Base-by-base conservation (phyloP, 805 yeast species). In the Ogataea ganodermae region DNA sequence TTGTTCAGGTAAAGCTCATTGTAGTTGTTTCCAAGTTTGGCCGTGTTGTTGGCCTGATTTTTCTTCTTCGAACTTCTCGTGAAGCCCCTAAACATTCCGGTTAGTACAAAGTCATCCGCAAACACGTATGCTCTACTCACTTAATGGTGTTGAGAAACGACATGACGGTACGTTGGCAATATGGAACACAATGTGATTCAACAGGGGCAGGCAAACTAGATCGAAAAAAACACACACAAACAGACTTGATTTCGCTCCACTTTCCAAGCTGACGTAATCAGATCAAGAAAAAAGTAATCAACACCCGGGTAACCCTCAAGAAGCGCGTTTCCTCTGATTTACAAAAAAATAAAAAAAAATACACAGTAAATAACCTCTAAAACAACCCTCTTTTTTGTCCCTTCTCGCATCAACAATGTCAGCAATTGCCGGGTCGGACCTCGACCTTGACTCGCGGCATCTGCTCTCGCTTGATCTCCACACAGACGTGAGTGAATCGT, bases 61-160 rank as follows among this genome's bases (percentile, higher is more conserved):
- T 67, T 68, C 57, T 68, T 68, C 38, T 63, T 65, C 8, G 65
- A 61, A 33, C 58, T 62, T 59, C 86, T 74, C n/a, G 86, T 84
- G 53, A 82, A 79, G 8, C 86, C 83, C 62, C 81, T 76, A 48
- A 16, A 56, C 59, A 57, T 17, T 17, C 3, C 18, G 13, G 46
- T 48, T 44, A 45, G 49, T 30, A 42, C 3, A n/a, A 4, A 13
- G 3, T 1, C 20, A 23, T 2, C 3, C n/a, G 2, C 6, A 22
- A 24, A 6, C 21, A 17, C 7, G 6, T 14, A 22, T 2, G 13
- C 24, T 6, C 20, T n/a, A 61, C 70, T 17, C 58, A 65, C 70
- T 63, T 63, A 20, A 71, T 66, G 6, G 73, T 66, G 49, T 60
- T 69, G 47, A 72, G 65, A 45, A 72, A 71, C 6, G 75, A 71